Evolutionary conservation across 1,284 basidiomycete species (phyloP).

Genomic region (Cystobasidium pallidum): DNA sequence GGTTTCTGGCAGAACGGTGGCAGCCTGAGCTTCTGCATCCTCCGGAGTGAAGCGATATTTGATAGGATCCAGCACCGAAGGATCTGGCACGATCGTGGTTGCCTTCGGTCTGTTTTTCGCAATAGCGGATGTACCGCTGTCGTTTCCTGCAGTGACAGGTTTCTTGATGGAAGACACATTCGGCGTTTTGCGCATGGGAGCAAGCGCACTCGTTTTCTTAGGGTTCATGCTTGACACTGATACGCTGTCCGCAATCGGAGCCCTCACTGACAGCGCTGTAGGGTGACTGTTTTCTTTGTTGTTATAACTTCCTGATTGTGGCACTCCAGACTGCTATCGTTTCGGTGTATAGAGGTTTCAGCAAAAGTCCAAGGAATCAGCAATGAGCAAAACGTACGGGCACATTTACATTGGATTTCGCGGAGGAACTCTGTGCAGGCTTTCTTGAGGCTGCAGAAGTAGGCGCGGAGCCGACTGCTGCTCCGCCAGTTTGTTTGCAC

Average conservation of each 20-base stretch:
- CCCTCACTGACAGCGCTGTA: constrained; percentile 56
- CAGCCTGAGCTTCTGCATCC: constrained; percentile 82
- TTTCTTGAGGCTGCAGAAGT: not conserved
- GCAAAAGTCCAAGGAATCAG: too few relatives aligned
- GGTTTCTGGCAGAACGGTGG: constrained; percentile 72
- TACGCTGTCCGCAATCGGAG: not conserved
- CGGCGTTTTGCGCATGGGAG: constrained; percentile 2
- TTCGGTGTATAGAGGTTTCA: too few relatives aligned
- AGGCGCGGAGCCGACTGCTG: constrained; percentile 57
- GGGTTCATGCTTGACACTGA: not conserved
- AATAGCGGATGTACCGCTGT: constrained; percentile 53
- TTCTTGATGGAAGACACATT: constrained; percentile 58
- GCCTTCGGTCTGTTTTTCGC: constrained; percentile 58
- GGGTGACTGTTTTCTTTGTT: constrained; percentile 51
- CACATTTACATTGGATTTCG: not conserved
- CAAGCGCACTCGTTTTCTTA: not conserved
- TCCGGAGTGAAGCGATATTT: constrained; percentile 90
- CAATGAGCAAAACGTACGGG: not conserved
- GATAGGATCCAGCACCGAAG: constrained; percentile 70
- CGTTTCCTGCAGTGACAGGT: constrained; percentile 46
- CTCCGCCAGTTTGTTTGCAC: constrained; percentile 63
- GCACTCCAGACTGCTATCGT: not conserved
- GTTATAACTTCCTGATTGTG: not conserved
- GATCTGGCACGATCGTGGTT: constrained; percentile 61
- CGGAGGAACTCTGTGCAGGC: not conserved